Conservation (phyloP, 2,329 filamentous ascomycete species). For the Ophiostoma piceae region DNA sequence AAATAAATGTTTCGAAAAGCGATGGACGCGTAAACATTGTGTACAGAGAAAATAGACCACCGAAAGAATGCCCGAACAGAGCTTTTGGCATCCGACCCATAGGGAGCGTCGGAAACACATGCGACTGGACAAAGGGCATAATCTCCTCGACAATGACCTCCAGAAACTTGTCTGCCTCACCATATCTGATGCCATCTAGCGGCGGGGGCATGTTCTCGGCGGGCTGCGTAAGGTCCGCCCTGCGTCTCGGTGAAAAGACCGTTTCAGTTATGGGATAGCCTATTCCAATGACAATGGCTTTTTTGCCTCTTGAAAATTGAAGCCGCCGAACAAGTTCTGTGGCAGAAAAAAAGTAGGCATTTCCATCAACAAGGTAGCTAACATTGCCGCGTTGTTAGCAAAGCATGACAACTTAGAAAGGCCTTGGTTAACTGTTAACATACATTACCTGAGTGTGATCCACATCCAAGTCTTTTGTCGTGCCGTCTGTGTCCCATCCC, state of each 20-base stretch:
- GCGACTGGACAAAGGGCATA: background rate
- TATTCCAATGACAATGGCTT: background rate
- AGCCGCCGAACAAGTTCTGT: background rate
- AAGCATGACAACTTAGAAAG: background rate
- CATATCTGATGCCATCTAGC: background rate
- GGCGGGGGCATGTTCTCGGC: background rate
- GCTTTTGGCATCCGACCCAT: background rate
- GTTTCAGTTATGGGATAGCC: background rate
- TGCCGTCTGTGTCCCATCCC: background rate
- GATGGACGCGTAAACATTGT: background rate
- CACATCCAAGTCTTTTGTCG: background rate
- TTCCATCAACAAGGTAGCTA: background rate
- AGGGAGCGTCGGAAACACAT: background rate
- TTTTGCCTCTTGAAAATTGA: background rate
- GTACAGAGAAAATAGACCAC: constrained; percentile 20
- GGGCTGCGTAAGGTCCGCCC: background rate
- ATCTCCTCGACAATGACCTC: background rate
- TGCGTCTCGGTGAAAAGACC: background rate
- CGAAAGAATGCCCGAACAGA: background rate
- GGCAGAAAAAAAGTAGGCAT: background rate
- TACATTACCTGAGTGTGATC: background rate
- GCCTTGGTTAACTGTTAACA: background rate
- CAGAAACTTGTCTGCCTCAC: background rate
- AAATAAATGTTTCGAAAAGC: background rate
- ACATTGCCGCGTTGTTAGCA: background rate